These are phyloP conservation scores for Achaetomium macrosporum DNA, from an alignment of 2,329 filamentous ascomycete genomes.

Conservation along the genomic window DNA sequence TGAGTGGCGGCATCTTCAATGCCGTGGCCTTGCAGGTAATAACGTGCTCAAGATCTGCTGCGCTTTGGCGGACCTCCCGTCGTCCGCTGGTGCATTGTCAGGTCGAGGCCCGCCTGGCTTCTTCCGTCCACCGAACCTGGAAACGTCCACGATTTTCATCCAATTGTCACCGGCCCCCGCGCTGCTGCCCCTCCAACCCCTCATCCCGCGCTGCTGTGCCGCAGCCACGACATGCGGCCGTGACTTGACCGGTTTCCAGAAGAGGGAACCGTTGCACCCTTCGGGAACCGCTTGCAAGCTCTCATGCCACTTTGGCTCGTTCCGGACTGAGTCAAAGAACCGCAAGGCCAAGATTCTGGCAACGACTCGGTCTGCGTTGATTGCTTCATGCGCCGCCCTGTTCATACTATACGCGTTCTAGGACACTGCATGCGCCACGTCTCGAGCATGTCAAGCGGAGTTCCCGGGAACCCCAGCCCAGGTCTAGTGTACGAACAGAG, in stretches of 20 bases:
- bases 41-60: background rate
- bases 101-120: background rate
- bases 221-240: conserved; percentile 7
- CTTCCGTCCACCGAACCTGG: background rate
- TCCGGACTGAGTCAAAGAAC: no score
- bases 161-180: background rate
- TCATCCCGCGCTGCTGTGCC: conserved; percentile 15
- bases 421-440: no score
- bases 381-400: no score
- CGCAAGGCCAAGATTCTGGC: no score
- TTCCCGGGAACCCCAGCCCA: no score
- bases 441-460: no score
- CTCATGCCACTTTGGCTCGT: no score
- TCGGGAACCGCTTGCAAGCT: background rate
- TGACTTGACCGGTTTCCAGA: background rate
- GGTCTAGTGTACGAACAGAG: no score
- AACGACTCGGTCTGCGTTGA: no score
- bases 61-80: background rate
- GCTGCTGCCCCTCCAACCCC: conserved; percentile 2
- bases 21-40: background rate
- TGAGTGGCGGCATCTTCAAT: no score
- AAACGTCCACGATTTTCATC: background rate
- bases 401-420: no score
- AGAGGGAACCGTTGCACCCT: background rate
- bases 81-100: no score